These are phyloP conservation scores for Trifolium pratense DNA, from an alignment of 306 rosid genomes.

Conservation along the genomic window DNA sequence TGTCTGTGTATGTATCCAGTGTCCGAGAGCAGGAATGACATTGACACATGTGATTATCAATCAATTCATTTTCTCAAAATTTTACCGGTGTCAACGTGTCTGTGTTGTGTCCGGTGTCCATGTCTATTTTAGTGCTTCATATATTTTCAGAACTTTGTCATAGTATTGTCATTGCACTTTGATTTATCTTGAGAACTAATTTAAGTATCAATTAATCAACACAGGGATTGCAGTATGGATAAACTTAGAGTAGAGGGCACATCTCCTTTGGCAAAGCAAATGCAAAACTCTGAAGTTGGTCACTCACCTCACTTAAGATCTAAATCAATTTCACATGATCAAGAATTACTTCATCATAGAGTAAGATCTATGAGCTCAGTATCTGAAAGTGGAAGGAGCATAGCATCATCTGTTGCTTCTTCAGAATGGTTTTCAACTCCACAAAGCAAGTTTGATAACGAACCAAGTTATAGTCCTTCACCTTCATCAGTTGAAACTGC, in stretches of 20 bases:
- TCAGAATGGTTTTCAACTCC: background rate
- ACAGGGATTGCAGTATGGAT: conserved; percentile 54
- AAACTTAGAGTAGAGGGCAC: conserved; percentile 44
- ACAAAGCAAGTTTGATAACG: background rate
- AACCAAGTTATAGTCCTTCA: conserved; percentile 34
- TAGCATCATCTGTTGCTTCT: conserved; percentile 31
- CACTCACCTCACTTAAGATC: conserved; percentile 45
- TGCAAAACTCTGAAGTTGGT: conserved; percentile 43
- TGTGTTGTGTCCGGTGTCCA: no score
- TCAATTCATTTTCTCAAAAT: no score
- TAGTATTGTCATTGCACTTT: background rate
- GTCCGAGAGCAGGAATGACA: no score
- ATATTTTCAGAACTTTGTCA: no score
- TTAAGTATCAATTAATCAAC: background rate
- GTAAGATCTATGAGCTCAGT: conserved; percentile 47
- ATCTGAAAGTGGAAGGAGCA: conserved; percentile 38
- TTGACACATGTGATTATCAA: no score
- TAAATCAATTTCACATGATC: conserved; percentile 46
- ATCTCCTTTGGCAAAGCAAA: conserved; percentile 47
- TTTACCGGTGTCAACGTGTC: no score
- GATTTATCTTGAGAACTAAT: background rate
- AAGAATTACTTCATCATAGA: conserved; percentile 49
- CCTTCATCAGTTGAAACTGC: conserved; percentile 54
- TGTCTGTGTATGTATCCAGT: no score
- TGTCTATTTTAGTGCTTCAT: no score